A percentile compares a stretch with the other conserved stretches of the same genome.
phyloP scores from a whole-genome alignment of 306 rosid species.

The Castanospermum australe region DNA sequence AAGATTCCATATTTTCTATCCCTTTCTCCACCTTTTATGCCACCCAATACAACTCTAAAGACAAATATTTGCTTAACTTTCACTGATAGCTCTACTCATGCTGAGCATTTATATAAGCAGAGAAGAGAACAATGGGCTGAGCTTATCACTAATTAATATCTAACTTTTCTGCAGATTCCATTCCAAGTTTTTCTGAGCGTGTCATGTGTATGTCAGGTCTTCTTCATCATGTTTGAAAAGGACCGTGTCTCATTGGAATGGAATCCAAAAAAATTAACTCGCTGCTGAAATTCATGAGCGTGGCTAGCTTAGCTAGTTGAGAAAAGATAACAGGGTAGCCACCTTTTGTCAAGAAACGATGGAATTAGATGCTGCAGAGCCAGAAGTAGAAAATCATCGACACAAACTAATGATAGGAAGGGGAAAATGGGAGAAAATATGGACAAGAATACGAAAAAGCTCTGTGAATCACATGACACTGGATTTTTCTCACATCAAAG shows the following conservation, averaged over 20 bases:
- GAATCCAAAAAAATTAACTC: not conserved
- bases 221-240: slow-evolving; percentile 31
- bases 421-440: not conserved
- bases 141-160: not conserved
- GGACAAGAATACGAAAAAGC: slow-evolving; percentile 23
- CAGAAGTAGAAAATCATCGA: slow-evolving; percentile 32
- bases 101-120: not conserved
- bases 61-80: slow-evolving; percentile 23
- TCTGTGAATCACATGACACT: slow-evolving; percentile 42
- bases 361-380: slow-evolving; percentile 40
- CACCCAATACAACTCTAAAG: slow-evolving; percentile 13
- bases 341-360: slow-evolving; percentile 26
- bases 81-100: slow-evolving; percentile 19
- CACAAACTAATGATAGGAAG: slow-evolving; percentile 34
- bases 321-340: slow-evolving; percentile 18
- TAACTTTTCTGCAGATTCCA: slow-evolving; percentile 29
- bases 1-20: slow-evolving; percentile 36
- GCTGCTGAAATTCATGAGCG: slow-evolving; percentile 7
- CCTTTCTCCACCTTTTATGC: slow-evolving; percentile 15
- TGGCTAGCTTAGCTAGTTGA: not conserved
- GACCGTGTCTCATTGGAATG: slow-evolving; percentile 13
- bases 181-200: slow-evolving; percentile 28
- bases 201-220: slow-evolving; percentile 31
- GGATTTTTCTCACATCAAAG: slow-evolving; percentile 17
- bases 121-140: not conserved